Percentiles rank a stretch among this genome's conserved stretches.
Conservation (phyloP, 148 eudicot species). For the Agrostemma githago region DNA sequence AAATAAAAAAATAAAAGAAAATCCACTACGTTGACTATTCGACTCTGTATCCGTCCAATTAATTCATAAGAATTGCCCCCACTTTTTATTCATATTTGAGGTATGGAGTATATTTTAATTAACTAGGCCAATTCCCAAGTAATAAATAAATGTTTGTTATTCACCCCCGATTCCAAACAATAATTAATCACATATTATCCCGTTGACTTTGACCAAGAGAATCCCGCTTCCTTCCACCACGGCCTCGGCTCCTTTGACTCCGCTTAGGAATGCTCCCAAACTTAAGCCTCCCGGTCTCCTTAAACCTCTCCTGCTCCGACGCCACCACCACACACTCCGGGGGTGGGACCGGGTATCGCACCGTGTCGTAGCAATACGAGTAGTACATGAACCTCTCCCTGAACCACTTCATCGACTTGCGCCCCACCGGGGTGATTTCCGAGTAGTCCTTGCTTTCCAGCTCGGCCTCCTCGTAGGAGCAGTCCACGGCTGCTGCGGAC, state of each 20-base stretch:
- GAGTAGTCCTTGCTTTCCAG: conserved; percentile 43
- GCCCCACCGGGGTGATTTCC: conserved; percentile 43
- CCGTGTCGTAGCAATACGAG: conserved; percentile 68
- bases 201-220: conserved; percentile 4
- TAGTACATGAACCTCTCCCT: conserved; percentile 77
- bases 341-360: conserved; percentile 47
- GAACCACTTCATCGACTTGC: conserved; percentile 58
- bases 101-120: too few species aligned
- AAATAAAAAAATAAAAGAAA: too few species aligned
- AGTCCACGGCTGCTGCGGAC: conserved; percentile 35
- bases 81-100: too few species aligned
- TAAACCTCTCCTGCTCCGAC: conserved; percentile 52
- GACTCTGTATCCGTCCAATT: too few species aligned
- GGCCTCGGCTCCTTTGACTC: conserved; percentile 25
- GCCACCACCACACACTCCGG: conserved; percentile 72
- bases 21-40: too few species aligned
- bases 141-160: background rate
- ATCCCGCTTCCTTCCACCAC: conserved; percentile 19
- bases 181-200: conserved; percentile 7
- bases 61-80: too few species aligned
- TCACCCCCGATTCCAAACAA: background rate
- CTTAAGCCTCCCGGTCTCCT: conserved; percentile 62
- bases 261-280: conserved; percentile 43
- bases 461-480: conserved; percentile 27
- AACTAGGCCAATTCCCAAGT: too few species aligned